These are phyloP conservation scores for Dinochytrium kinnereticum DNA, from an alignment of 371 early-diverging fungal genomes.

Conservation along the genomic window DNA sequence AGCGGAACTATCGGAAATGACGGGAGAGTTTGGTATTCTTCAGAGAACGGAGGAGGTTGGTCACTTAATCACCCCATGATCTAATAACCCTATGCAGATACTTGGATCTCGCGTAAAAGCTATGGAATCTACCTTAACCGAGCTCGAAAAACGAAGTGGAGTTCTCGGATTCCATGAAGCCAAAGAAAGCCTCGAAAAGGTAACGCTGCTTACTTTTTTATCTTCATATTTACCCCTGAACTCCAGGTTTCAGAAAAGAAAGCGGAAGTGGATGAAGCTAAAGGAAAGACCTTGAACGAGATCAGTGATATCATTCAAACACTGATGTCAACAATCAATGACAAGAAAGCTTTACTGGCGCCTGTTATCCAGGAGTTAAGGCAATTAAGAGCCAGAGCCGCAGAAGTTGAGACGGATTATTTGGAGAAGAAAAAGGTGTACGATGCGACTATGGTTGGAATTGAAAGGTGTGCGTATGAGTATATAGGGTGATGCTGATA, in stretches of 20 bases:
- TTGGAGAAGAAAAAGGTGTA: conserved; percentile 52
- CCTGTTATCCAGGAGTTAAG: conserved; percentile 60
- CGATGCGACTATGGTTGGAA: conserved; percentile 57
- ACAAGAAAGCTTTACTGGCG: conserved; percentile 53
- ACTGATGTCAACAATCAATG: conserved; percentile 50
- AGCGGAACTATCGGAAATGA: conserved; percentile 52
- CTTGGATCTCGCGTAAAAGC: conserved; percentile 37
- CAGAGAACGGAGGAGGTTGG: conserved; percentile 58
- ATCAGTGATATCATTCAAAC: conserved; percentile 54
- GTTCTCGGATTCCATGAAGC: conserved; percentile 52
- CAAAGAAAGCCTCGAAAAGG: conserved; percentile 54
- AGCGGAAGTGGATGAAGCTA: conserved; percentile 55
- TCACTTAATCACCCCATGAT: neutral
- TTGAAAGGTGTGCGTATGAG: conserved; percentile 47
- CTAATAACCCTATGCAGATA: conserved; percentile 34
- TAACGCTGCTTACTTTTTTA: conserved; percentile 13
- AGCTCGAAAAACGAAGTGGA: conserved; percentile 50
- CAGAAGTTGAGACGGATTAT: conserved; percentile 56
- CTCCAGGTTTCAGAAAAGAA: conserved; percentile 55
- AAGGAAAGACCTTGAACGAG: conserved; percentile 57
- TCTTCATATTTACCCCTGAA: too few relatives aligned
- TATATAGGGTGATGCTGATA: neutral
- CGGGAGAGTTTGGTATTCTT: conserved; percentile 55
- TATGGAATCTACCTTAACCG: conserved; percentile 36
- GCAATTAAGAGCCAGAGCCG: conserved; percentile 39